These are phyloP conservation scores for Aspergillus kassunensis DNA, from an alignment of 495 filamentous ascomycete genomes.

Conservation along the genomic window DNA sequence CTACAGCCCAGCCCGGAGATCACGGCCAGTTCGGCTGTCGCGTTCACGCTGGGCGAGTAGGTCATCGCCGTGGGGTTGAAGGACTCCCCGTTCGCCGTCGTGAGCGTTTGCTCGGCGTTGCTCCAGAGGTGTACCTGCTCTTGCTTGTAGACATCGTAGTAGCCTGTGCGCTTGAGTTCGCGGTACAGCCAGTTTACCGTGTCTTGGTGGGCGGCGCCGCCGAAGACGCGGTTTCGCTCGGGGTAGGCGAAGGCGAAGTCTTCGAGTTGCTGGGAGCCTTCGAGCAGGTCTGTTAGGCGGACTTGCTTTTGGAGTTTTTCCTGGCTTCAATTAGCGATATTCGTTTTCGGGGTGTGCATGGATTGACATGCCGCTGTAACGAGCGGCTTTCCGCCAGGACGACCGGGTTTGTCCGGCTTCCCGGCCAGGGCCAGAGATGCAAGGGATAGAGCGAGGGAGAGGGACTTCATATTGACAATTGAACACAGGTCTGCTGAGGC, in stretches of 20 bases:
- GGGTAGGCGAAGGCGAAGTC: slow-evolving; percentile 44
- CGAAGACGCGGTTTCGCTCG: slow-evolving; percentile 55
- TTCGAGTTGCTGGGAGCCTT: slow-evolving; percentile 36
- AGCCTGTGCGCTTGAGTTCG: slow-evolving; percentile 43
- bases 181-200: slow-evolving; percentile 61
- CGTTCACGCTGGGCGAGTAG: slow-evolving; percentile 47
- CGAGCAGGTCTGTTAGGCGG: slow-evolving; percentile 28
- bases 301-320: slow-evolving; percentile 3
- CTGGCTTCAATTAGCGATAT: not conserved
- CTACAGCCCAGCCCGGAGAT: slow-evolving; percentile 56
- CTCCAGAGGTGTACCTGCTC: slow-evolving; percentile 44
- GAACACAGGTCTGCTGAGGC: not conserved
- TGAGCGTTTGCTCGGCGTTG: slow-evolving; percentile 27
- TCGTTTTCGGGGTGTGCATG: not conserved
- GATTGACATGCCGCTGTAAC: not conserved
- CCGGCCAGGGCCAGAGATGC: not conserved
- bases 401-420: not conserved
- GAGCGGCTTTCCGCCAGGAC: not conserved
- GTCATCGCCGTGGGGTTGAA: slow-evolving; percentile 32
- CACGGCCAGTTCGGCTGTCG: slow-evolving; percentile 39
- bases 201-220: slow-evolving; percentile 55
- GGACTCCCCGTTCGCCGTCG: slow-evolving; percentile 23
- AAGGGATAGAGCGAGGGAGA: not conserved
- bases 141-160: slow-evolving; percentile 61
- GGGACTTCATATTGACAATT: not conserved